These are phyloP conservation scores for Pseudotsuga menziesii DNA, from an alignment of 75 land plant genomes.

Conservation along the genomic window DNA sequence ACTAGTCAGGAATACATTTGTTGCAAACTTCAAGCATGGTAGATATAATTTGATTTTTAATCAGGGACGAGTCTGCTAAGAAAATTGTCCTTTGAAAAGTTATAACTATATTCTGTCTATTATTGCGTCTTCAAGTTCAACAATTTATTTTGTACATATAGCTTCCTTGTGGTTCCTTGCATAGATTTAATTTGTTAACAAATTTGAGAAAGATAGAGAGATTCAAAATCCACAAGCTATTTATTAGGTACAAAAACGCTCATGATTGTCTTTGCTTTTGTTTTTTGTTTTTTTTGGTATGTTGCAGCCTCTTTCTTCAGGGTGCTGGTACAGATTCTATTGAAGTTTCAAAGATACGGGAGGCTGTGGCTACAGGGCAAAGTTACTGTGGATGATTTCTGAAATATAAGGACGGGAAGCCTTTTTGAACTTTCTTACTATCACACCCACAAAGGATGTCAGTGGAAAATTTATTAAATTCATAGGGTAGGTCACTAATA, in stretches of 20 bases:
- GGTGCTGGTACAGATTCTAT: constrained; percentile 72
- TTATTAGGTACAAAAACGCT: background rate
- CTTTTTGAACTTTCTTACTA: constrained; percentile 81
- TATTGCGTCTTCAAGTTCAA: background rate
- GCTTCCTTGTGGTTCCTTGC: background rate
- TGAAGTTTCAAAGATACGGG: constrained; percentile 61
- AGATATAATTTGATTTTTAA: too few relatives aligned
- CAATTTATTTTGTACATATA: background rate
- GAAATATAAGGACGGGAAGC: constrained; percentile 79
- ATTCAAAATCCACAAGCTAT: background rate
- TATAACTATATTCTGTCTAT: background rate
- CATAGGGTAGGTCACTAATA: constrained; percentile 54
- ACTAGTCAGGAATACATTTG: too few relatives aligned
- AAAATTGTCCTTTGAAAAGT: too few relatives aligned
- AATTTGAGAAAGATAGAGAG: too few relatives aligned
- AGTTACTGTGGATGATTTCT: constrained; percentile 79
- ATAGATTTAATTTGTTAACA: background rate
- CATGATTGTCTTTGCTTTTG: background rate
- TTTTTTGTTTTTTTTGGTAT: constrained; percentile 8
- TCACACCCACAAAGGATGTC: constrained; percentile 82
- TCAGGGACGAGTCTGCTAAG: too few relatives aligned
- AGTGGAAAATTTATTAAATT: constrained; percentile 57
- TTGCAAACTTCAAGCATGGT: too few relatives aligned
- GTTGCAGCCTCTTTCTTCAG: constrained; percentile 80
- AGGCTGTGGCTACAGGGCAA: constrained; percentile 43